These are phyloP conservation scores for Candida adriatica DNA, from an alignment of 805 yeast species.

Conservation along the genomic window DNA sequence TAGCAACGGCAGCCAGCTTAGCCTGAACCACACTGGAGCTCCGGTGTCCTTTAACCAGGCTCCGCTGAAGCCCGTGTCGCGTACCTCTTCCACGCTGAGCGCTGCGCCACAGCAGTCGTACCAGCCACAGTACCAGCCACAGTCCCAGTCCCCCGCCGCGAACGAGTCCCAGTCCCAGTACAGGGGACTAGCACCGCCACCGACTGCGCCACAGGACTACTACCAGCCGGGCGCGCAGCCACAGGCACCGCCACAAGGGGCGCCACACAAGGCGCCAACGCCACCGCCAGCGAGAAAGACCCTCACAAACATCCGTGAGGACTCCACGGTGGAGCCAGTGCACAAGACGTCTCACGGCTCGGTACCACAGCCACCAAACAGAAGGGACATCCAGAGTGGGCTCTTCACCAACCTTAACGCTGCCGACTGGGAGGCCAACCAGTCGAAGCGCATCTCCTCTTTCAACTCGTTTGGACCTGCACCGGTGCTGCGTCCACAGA, in stretches of 20 bases:
- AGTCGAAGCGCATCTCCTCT: constrained; percentile 21
- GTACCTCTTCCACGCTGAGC: too few relatives aligned
- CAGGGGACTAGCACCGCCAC: too few relatives aligned
- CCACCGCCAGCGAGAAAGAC: constrained; percentile 55
- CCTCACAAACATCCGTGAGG: constrained; percentile 26
- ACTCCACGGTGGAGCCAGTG: constrained; percentile 13
- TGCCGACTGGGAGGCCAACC: constrained; percentile 25
- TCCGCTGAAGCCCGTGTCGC: too few relatives aligned
- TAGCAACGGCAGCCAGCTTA: too few relatives aligned
- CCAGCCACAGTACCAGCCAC: constrained; percentile 26
- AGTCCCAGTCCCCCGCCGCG: too few relatives aligned
- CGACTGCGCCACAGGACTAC: too few relatives aligned
- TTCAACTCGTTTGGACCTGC: constrained; percentile 24
- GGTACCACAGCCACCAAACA: constrained; percentile 14
- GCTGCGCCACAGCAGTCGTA: constrained; percentile 18
- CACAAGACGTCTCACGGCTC: constrained; percentile 12
- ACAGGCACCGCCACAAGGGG: too few relatives aligned
- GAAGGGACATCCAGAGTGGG: constrained; percentile 39
- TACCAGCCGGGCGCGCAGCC: too few relatives aligned
- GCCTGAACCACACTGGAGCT: too few relatives aligned
- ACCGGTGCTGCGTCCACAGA: constrained; percentile 33
- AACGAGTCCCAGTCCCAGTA: too few relatives aligned
- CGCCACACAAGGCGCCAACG: constrained; percentile 46
- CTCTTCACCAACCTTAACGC: constrained; percentile 38
- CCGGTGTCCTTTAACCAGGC: too few relatives aligned